phyloP scores from a whole-genome alignment of 805 yeast species.

The Candida tallmaniae region DNA sequence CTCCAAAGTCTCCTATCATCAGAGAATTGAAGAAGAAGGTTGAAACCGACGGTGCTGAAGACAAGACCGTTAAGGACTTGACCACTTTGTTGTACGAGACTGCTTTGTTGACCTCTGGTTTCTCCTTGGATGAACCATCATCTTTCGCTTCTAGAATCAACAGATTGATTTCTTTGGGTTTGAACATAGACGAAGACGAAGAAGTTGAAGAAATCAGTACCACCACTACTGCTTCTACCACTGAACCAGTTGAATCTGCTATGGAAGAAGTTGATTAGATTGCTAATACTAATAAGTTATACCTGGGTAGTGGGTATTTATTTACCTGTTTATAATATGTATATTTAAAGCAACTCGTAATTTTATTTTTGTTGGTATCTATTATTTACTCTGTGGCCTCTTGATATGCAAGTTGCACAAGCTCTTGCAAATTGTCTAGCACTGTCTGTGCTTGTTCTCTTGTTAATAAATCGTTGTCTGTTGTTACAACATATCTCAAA shows the following conservation, averaged over 20 bases:
- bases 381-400: no score
- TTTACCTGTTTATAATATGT: conserved; percentile 8
- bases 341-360: neutral
- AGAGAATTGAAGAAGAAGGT: conserved; percentile 95
- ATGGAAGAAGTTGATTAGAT: conserved; percentile 98
- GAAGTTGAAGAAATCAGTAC: conserved; percentile 49
- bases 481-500: conserved; percentile 41
- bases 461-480: conserved; percentile 54
- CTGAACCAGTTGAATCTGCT: conserved; percentile 80
- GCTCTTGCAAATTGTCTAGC: conserved; percentile 29
- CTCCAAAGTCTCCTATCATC: conserved; percentile 94
- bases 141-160: conserved; percentile 97
- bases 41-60: conserved; percentile 95
- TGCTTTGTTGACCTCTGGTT: conserved; percentile 97
- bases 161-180: conserved; percentile 96
- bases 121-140: conserved; percentile 97
- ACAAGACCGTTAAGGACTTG: conserved; percentile 96
- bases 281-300: no score
- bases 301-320: conserved; percentile 2
- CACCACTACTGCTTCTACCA: conserved; percentile 42
- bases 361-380: neutral
- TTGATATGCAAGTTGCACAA: conserved; percentile 14
- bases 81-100: conserved; percentile 96
- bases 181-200: conserved; percentile 93
- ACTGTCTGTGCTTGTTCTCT: conserved; percentile 50